These are phyloP conservation scores for Mariannaea sp. DNA, from an alignment of 2,329 filamentous ascomycete genomes.

Conservation along the genomic window DNA sequence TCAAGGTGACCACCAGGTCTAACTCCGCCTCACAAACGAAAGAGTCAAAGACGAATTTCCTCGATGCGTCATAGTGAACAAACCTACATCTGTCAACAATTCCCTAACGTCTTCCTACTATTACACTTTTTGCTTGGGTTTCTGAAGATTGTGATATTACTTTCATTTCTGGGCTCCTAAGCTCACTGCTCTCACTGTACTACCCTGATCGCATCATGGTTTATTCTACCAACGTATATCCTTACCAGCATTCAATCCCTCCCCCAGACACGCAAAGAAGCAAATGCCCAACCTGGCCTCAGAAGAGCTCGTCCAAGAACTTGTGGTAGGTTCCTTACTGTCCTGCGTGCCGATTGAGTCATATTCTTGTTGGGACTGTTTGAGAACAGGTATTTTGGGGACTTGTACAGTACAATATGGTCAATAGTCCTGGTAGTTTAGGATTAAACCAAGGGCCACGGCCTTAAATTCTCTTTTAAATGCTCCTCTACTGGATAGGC, in stretches of 20 bases:
- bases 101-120: background rate
- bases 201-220: slow-evolving; percentile 27
- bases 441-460: background rate
- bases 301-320: slow-evolving; percentile 33
- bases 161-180: background rate
- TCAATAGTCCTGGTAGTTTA: background rate
- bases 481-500: no score
- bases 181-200: background rate
- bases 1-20: background rate
- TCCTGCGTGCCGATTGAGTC: background rate
- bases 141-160: background rate
- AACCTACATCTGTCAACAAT: background rate
- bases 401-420: background rate
- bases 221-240: slow-evolving; percentile 22
- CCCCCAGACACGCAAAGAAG: slow-evolving; percentile 8
- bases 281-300: slow-evolving; percentile 34
- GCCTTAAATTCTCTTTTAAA: background rate
- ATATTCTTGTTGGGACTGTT: background rate
- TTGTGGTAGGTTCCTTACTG: slow-evolving; percentile 37
- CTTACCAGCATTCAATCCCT: slow-evolving; percentile 17
- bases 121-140: background rate
- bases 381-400: background rate
- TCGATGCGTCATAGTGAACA: slow-evolving; percentile 1
- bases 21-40: slow-evolving; percentile 1
- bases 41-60: background rate